phyloP scores from a whole-genome alignment of 208 protist genomes.

The Crithidia mellificae region DNA sequence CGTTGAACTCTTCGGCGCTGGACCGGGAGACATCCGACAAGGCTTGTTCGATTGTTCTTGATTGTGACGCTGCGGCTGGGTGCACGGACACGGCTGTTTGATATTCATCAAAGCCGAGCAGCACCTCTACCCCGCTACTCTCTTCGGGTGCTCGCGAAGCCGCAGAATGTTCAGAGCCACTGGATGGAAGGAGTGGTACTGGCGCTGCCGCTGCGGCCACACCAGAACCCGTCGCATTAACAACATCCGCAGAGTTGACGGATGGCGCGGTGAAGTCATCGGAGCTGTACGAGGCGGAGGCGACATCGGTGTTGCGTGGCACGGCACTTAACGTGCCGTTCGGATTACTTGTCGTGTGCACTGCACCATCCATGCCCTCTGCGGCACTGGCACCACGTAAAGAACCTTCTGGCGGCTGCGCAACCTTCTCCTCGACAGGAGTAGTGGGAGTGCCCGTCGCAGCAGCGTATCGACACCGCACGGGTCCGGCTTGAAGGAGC shows the following conservation, averaged over 20 bases:
- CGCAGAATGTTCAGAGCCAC: not conserved
- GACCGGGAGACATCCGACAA: not conserved
- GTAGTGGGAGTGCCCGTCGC: not conserved
- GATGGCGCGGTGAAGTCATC: conserved; percentile 5
- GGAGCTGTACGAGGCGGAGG: conserved; percentile 3
- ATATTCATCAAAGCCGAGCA: conserved; percentile 21
- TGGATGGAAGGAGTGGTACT: not conserved
- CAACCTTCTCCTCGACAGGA: too few relatives aligned
- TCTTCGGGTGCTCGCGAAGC: not conserved
- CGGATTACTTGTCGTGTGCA: too few relatives aligned
- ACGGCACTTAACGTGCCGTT: too few relatives aligned
- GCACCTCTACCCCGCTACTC: not conserved
- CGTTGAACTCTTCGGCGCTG: not conserved
- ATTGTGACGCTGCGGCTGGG: too few relatives aligned
- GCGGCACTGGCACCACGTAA: too few relatives aligned
- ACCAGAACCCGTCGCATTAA: too few relatives aligned
- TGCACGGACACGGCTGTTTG: conserved; percentile 4
- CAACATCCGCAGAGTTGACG: too few relatives aligned
- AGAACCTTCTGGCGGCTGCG: too few relatives aligned
- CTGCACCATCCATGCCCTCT: too few relatives aligned
- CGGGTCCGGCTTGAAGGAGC: conserved; percentile 12
- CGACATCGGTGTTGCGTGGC: not conserved
- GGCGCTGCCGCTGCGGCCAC: too few relatives aligned
- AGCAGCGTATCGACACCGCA: conserved; percentile 16
- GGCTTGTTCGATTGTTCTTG: too few relatives aligned